A percentile compares a stretch with the other conserved stretches of the same genome.
These are phyloP conservation scores for Gloeophyllum trabeum DNA, from an alignment of 768 basidiomycete species.

Conservation along the genomic window DNA sequence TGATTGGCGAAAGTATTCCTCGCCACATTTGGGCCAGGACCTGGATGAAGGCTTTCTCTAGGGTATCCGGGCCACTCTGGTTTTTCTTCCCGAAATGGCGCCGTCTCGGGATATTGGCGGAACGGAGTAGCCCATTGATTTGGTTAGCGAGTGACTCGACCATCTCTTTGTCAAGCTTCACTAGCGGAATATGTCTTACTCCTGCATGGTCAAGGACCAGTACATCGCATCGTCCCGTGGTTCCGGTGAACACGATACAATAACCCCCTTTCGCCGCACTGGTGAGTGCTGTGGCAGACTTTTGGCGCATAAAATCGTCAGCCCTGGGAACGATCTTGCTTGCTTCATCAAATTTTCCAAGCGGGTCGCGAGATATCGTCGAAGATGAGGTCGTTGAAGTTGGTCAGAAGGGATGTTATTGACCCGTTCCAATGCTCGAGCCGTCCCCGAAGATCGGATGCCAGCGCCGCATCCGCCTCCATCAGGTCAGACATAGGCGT, in stretches of 20 bases:
- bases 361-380: not conserved
- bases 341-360: not conserved
- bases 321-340: not conserved
- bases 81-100: not conserved
- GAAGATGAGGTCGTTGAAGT: not conserved
- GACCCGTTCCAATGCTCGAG: not conserved
- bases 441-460: not conserved
- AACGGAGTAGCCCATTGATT: not conserved
- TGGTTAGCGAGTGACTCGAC: not conserved
- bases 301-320: not conserved
- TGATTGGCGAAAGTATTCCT: not conserved
- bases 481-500: not conserved
- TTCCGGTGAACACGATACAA: not conserved
- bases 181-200: not conserved
- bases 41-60: not conserved
- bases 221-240: not conserved
- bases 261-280: not conserved
- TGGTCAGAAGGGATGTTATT: not conserved
- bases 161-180: not conserved
- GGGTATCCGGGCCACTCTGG: not conserved
- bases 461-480: not conserved
- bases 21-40: not conserved
- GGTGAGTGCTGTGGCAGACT: not conserved
- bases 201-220: not conserved
- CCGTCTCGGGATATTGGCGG: not conserved